Evolutionary conservation across 768 basidiomycete species (phyloP).

Genomic region (Agaricus subrufescens): DNA sequence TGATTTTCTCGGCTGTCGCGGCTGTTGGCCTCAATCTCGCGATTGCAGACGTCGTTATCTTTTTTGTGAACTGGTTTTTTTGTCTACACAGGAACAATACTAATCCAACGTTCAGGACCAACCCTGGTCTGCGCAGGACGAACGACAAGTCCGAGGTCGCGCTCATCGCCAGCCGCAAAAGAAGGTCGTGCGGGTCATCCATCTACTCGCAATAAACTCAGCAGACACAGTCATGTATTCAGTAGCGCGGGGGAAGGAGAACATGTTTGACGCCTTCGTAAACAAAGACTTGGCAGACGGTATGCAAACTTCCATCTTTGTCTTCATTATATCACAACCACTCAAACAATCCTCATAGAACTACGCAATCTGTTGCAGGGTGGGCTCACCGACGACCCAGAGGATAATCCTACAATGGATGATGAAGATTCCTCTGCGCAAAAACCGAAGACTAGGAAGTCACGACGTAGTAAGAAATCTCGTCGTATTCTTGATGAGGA

Average conservation of each 20-base stretch:
- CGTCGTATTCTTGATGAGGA: too few relatives aligned
- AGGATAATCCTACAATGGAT: too few relatives aligned
- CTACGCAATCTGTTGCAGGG: too few relatives aligned
- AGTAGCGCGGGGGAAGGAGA: constrained; percentile 18
- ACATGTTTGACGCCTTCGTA: constrained; percentile 22
- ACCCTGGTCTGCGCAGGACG: constrained; percentile 24
- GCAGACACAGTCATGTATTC: constrained; percentile 19
- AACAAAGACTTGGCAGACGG: neutral
- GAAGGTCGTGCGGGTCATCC: constrained; percentile 15
- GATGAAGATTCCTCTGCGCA: too few relatives aligned
- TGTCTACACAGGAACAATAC: neutral
- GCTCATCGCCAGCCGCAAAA: constrained; percentile 23
- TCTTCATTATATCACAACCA: too few relatives aligned
- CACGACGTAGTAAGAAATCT: too few relatives aligned
- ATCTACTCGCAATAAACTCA: constrained; percentile 19
- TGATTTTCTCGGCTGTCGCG: constrained; percentile 20
- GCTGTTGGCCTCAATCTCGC: constrained; percentile 19
- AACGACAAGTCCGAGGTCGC: constrained; percentile 21
- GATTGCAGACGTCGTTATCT: constrained; percentile 16
- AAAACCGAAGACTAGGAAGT: too few relatives aligned
- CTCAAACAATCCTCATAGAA: too few relatives aligned
- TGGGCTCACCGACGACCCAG: too few relatives aligned
- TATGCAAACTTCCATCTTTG: neutral
- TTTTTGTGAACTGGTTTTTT: constrained; percentile 17
- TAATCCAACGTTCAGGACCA: constrained; percentile 17